Base-by-base conservation (phyloP, 768 basidiomycete genomes). In the Naganishia vishniacii region DNA sequence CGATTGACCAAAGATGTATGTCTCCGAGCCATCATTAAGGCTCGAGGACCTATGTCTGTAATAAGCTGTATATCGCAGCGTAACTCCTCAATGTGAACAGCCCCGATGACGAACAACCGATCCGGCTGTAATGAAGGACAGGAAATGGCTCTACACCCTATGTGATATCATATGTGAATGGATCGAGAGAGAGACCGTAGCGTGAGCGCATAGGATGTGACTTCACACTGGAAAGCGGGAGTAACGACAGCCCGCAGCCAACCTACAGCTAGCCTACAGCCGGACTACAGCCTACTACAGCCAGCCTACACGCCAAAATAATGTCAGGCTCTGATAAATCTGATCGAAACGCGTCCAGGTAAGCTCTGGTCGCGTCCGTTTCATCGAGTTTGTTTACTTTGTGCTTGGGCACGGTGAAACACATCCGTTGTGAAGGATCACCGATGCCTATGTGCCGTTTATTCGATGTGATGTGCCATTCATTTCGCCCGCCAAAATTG, bases 371-470 rank as follows among this genome's bases (percentile, higher is more conserved):
- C 51, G 51, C 31, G 51, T 37, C 3, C 42, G 42, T 37, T 37
- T n/a, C n/a, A 41, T 56, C 53, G n/a, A 37, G 34, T 56, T 53
- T 56, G 53, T 56, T 56, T 56, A 56, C 53, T 37, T 40, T 56
- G 53, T 56, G 18, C 47, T 29, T 13, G 47, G 18, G 28, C n/a
- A 11, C 31, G 31, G 34, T 49, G 49, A 44, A 20, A 44, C 42
- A 44, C 42, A 9, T 15, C 42, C 42, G 11, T 44, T 44, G 13
- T 8, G 11, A 5, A 15, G 42, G 11, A 18, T 44, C 42, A 44
- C 42, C 42, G 42, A 12, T 9, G 34, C 34, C 34, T 37, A 37
- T 37, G 34, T 37, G 34, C 34, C 34, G 34, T 37, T 37, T 37
- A 7, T 37, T 37, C 34, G 7, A 37, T 37, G 34, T 37, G 34